phyloP scores from a whole-genome alignment of 345 rosid species.

The Citrus inodora region DNA sequence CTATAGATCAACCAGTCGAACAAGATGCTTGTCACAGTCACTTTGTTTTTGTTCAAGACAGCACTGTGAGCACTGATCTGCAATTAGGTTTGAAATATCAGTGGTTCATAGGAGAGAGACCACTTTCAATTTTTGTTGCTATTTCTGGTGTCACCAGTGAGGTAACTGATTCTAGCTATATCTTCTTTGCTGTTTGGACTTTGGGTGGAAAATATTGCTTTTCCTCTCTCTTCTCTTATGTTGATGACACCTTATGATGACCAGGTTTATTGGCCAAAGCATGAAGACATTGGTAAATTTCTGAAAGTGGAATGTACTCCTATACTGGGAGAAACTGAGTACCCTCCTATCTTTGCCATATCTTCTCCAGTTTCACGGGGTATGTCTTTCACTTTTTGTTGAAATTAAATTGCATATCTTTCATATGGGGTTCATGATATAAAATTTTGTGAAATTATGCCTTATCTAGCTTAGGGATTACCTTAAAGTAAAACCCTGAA shows the following conservation, averaged over 20 bases:
- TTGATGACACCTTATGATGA: constrained; percentile 15
- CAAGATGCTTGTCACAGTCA: constrained; percentile 85
- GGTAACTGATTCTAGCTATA: constrained; percentile 41
- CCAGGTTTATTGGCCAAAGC: constrained; percentile 93
- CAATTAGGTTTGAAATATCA: constrained; percentile 67
- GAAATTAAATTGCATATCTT: constrained; percentile 1
- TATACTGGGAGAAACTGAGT: constrained; percentile 60
- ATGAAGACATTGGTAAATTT: constrained; percentile 70
- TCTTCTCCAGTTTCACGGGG: constrained; percentile 82
- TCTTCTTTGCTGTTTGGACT: background rate
- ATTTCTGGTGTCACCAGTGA: constrained; percentile 72
- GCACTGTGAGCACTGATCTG: constrained; percentile 41
- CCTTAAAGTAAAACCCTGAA: background rate
- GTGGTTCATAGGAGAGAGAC: constrained; percentile 79
- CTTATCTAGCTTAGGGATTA: background rate
- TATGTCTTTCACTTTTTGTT: constrained; percentile 23
- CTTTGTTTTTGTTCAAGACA: constrained; percentile 63
- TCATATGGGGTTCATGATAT: background rate
- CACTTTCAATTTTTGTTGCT: constrained; percentile 67
- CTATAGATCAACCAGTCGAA: constrained; percentile 84
- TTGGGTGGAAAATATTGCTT: background rate
- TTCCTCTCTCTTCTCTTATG: background rate
- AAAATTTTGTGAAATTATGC: background rate
- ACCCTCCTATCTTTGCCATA: constrained; percentile 75
- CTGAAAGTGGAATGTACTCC: constrained; percentile 81